Evolutionary conservation across 495 filamentous ascomycete species (phyloP), one percentile per base, ranked within the genome.

Genomic region (Filosporella fistucella): DNA sequence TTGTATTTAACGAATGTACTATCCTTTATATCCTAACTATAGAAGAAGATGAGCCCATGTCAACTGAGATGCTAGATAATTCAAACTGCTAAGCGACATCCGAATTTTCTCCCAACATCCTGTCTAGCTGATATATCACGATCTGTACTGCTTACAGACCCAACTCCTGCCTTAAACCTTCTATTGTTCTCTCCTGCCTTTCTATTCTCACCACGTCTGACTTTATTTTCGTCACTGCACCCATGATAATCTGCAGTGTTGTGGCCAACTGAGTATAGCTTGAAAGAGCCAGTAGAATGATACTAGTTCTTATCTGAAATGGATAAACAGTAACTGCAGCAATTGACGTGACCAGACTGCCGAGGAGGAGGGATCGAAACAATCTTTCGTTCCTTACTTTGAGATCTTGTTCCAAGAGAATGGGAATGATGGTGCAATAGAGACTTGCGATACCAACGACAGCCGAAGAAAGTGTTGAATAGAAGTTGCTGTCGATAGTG

Each of bases 351-450:
- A 26, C 11, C 4, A 43, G 20, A 24, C 23, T 28, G 4, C 26
- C 4, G 9, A 21, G 16, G 3, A 43, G 23, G 23, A 43, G 22
- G 4, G 21, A 26, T 21, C 29, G n/a, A 14, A 43, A 43, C 4
- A 29, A 14, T 4, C 3, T 21, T n/a, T 26, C 12, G 4, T n/a
- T 30, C 21, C 20, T 10, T 11, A 43, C 40, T 26, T 28, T 17
- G 40, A 43, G 26, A 3, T 4, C 7, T n/a, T 30, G 23, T n/a
- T n/a, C 9, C 9, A 16, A 24, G 8, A 43, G 26, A 9, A 43
- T 25, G 3, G 40, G 40, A 14, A 43, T 28, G 22, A 43, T 43
- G 21, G 26, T 43, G 20, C 40, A 43, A 14, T 43, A 43, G 21
- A 43, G 40, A 16, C 40, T 24, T 14, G 40, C 40, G 5, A 43